These are phyloP conservation scores for Globisporangium cederbergense DNA, from an alignment of 352 stramenopile genomes.

Conservation along the genomic window DNA sequence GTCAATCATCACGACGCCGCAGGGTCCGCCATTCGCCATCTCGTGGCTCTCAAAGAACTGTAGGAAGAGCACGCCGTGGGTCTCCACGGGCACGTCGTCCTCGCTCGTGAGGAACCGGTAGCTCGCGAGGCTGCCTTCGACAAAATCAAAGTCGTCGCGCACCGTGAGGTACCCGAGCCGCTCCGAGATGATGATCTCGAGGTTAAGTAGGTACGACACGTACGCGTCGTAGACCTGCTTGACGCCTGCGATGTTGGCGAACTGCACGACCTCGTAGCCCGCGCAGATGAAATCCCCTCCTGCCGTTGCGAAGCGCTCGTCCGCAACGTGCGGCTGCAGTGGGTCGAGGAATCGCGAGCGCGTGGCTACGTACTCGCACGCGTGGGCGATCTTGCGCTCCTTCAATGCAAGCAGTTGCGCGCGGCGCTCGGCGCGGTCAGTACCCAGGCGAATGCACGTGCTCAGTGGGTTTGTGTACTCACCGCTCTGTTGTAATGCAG, in stretches of 20 bases:
- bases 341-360: slow-evolving; percentile 41
- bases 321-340: slow-evolving; percentile 28
- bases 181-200: slow-evolving; percentile 39
- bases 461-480: slow-evolving; percentile 28
- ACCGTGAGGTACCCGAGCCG: slow-evolving; percentile 12
- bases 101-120: not conserved
- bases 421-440: slow-evolving; percentile 23
- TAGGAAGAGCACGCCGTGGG: not conserved
- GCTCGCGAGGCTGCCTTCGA: not conserved
- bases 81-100: not conserved
- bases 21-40: not conserved
- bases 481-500: not conserved
- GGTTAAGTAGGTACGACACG: slow-evolving; percentile 30
- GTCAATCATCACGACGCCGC: not conserved
- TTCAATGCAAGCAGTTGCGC: slow-evolving; percentile 30
- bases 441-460: slow-evolving; percentile 41
- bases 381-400: slow-evolving; percentile 33
- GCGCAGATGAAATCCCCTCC: slow-evolving; percentile 37
- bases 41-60: not conserved
- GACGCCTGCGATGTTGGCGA: slow-evolving; percentile 25
- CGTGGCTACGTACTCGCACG: slow-evolving; percentile 36
- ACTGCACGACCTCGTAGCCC: slow-evolving; percentile 38
- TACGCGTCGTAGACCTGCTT: slow-evolving; percentile 36
- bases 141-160: not conserved
- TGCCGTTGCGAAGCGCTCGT: slow-evolving; percentile 33